Evolutionary conservation across 208 protist species (phyloP), one percentile per base, ranked within the genome.

Genomic region (Angomonas desouzai): DNA sequence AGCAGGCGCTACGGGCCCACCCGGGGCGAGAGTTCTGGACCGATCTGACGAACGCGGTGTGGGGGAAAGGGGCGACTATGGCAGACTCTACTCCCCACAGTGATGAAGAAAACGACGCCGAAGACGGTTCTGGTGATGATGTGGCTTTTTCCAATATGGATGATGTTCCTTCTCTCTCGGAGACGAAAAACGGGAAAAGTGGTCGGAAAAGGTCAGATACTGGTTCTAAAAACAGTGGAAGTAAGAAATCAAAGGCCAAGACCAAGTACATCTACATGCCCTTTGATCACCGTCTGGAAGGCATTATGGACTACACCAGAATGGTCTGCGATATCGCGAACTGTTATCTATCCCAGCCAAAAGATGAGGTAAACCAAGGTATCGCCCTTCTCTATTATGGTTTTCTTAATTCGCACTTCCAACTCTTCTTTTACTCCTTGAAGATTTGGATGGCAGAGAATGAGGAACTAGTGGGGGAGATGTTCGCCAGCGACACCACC

Each of bases 1-100:
- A 76, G 0, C 75, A 81, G 49, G 70, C 75, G 25, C 63, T 76
- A 68, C 68, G 76, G 48, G 65, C 56, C 18, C 75, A 81, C 57
- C 66, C 70, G 1, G 75, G 75, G 0, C 48, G 68, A 36, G n/a
- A n/a, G 0, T 81, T 81, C 60, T 81, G 75, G 70, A 45, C 49
- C 10, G 55, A 48, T 25, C 32, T 55, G 48, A 74, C 23, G 40
- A 20, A 61, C 66, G 64, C 58, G 36, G 62, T 22, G 2, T 68
- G 45, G 45, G 45, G 45, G 6, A 51, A 51, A 23, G 20, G n/a
- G 6, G 45, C 18, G 45, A 23, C 4, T 4, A 23, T 22, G 45
- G 45, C 4, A 23, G 45, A 51, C 45, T 22, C 45, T 9, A 3
- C 45, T 51, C n/a, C n/a, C 45, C 4, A 16, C n/a, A 23, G n/a